phyloP scores from a whole-genome alignment of 73 alveolate genomes.

The Paramecium tetraurelia region DNA sequence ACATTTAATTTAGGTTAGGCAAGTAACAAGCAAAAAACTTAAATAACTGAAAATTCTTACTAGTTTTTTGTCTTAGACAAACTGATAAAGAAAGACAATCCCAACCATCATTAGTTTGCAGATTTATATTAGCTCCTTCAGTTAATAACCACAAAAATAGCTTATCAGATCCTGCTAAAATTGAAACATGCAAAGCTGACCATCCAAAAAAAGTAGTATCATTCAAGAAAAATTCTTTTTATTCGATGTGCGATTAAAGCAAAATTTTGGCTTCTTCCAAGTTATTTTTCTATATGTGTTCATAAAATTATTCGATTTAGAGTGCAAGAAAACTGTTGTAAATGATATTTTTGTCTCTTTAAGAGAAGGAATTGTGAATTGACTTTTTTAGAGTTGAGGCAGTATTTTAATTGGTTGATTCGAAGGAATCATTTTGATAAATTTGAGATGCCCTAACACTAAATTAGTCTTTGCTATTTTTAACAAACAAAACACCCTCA shows the following conservation, averaged over 20 bases:
- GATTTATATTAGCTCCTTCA: background rate
- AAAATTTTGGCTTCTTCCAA: background rate
- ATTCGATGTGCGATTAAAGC: background rate
- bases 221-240: background rate
- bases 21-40: background rate
- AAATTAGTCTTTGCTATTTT: background rate
- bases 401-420: background rate
- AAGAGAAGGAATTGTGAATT: background rate
- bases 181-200: background rate
- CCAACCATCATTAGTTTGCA: background rate
- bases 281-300: background rate
- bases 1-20: background rate
- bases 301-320: background rate
- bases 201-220: background rate
- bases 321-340: background rate
- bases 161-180: background rate
- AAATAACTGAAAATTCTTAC: background rate
- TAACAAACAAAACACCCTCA: background rate
- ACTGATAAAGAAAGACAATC: background rate
- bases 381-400: background rate
- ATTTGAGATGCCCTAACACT: background rate
- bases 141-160: background rate
- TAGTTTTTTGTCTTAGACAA: background rate
- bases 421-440: background rate
- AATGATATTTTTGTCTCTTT: background rate